phyloP scores from a whole-genome alignment of 441 rosid species.

The Populus tomentosa region DNA sequence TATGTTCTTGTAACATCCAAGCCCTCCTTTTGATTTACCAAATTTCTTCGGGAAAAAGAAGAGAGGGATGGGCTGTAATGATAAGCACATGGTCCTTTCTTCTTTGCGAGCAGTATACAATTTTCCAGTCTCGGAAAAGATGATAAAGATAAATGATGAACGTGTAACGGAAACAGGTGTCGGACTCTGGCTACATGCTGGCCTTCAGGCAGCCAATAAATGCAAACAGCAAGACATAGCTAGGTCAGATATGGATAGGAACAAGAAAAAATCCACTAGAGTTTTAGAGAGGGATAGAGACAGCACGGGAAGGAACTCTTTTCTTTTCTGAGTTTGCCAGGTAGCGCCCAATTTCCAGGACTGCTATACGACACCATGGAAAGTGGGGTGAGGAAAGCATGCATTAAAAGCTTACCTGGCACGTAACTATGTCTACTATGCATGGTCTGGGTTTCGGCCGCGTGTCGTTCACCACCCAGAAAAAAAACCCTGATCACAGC shows the following conservation, averaged over 20 bases:
- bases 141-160: not conserved
- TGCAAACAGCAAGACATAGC: not conserved
- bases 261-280: not conserved
- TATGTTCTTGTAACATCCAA: no score
- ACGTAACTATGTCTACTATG: conserved; percentile 30
- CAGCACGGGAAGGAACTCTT: not conserved
- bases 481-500: not conserved
- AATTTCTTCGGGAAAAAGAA: not conserved
- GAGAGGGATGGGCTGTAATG: not conserved
- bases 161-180: conserved; percentile 22
- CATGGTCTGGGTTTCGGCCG: conserved; percentile 35
- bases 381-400: conserved; percentile 21
- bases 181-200: conserved; percentile 11
- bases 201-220: not conserved
- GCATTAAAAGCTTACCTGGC: conserved; percentile 34
- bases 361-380: conserved; percentile 15
- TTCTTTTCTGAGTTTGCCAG: not conserved
- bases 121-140: not conserved
- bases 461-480: conserved; percentile 10
- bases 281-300: not conserved
- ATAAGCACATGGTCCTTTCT: not conserved
- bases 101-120: not conserved
- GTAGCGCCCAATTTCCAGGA: not conserved
- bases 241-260: not conserved
- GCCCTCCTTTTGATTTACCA: not conserved